A percentile compares a stretch with the other conserved stretches of the same genome.
These are phyloP conservation scores for Wickerhamomyces sp. DNA, from an alignment of 1,139 yeast species.

Conservation along the genomic window DNA sequence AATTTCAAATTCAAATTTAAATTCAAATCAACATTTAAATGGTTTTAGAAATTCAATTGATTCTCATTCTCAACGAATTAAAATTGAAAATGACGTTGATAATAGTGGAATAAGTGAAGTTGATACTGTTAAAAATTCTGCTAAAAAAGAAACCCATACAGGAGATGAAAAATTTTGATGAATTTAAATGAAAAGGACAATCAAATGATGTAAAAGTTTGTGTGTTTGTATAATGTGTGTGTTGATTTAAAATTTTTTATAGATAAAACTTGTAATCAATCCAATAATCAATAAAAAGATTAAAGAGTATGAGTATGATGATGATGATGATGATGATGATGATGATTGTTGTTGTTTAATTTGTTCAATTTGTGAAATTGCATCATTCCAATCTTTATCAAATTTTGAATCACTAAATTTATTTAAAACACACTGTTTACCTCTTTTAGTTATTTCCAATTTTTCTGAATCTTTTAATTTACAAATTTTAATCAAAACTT, in stretches of 20 bases:
- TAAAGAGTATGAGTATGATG: too few species aligned
- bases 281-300: too few species aligned
- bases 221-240: too few species aligned
- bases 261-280: too few species aligned
- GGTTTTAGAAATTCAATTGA: conserved; percentile 10
- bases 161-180: too few species aligned
- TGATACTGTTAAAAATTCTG: conserved; percentile 16
- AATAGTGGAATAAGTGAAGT: conserved; percentile 19
- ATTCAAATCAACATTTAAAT: conserved; percentile 4
- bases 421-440: conserved; percentile 42
- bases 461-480: conserved; percentile 36
- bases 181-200: too few species aligned
- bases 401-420: conserved; percentile 71
- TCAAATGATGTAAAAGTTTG: too few species aligned
- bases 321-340: too few species aligned
- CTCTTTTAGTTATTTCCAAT: conserved; percentile 44
- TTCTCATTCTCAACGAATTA: conserved; percentile 4
- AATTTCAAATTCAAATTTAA: conserved; percentile 2
- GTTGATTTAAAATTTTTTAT: too few species aligned
- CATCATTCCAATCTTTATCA: conserved; percentile 50
- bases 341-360: too few species aligned
- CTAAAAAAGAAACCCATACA: conserved; percentile 21
- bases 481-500: conserved; percentile 39
- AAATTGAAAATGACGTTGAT: conserved; percentile 9
- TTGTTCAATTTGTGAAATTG: too few species aligned